Evolutionary conservation across 208 protist species (phyloP).

Genomic region (Hexamita inflata): DNA sequence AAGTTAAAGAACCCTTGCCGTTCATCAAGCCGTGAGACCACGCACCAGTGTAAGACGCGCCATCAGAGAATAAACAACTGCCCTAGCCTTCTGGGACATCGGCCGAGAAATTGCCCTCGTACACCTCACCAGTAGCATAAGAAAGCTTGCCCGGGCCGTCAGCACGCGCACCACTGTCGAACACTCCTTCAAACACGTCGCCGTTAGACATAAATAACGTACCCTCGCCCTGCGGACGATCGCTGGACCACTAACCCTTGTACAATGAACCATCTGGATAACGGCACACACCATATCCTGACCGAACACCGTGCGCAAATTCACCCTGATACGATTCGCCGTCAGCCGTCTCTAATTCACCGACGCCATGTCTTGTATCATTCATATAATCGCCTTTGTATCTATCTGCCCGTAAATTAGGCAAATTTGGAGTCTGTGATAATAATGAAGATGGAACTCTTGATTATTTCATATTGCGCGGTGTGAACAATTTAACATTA

Average conservation of each 20-base stretch:
- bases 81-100: constrained; percentile 30
- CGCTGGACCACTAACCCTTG: constrained; percentile 21
- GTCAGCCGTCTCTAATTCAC: constrained; percentile 16
- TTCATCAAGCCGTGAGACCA: constrained; percentile 26
- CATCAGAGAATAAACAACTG: constrained; percentile 17
- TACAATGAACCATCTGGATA: constrained; percentile 29
- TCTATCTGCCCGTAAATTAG: too few relatives aligned
- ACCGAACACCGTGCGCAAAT: constrained; percentile 10
- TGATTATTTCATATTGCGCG: too few relatives aligned
- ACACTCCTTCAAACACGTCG: constrained; percentile 32
- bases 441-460: too few relatives aligned
- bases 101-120: constrained; percentile 12
- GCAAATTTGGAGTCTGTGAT: too few relatives aligned
- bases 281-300: constrained; percentile 18
- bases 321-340: constrained; percentile 34
- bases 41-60: constrained; percentile 25
- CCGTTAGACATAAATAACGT: constrained; percentile 26
- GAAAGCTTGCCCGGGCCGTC: constrained; percentile 17
- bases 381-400: constrained; percentile 29
- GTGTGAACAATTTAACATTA: too few relatives aligned
- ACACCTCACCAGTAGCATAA: constrained; percentile 20
- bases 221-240: constrained; percentile 22
- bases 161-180: not conserved
- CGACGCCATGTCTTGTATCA: constrained; percentile 25
- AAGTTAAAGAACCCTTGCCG: constrained; percentile 23